Base-by-base conservation (phyloP, 2,329 filamentous ascomycete genomes). In the Paraconiothyrium sp. region DNA sequence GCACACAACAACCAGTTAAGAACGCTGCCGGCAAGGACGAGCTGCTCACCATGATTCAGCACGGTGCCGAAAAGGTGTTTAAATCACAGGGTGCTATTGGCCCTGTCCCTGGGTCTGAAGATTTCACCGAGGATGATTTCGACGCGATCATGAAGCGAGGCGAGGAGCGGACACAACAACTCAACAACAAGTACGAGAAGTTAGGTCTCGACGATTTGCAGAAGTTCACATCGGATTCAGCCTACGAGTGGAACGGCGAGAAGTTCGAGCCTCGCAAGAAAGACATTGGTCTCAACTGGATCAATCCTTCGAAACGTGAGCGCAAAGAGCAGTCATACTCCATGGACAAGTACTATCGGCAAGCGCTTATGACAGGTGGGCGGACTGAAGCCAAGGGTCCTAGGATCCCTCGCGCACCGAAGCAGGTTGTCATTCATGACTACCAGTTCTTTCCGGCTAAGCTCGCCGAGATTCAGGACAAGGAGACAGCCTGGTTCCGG, bases 191-290 rank as follows among this genome's bases (percentile, higher is more conserved):
- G 79, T 99, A 98, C 72, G 95, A 98, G 78, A 97, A 97, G 77
- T 89, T 99, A 44, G 95, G 96, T 66, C 91, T 99, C 34, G 95
- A 99, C 76, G 95, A 99, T 69, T 82, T 99, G 47, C 95, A 99
- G 76, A 98, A 98, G 75, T 99, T 99, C 79, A 95, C 91, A 1
- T 97, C 94, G 0, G 95, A 99, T 72, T 97, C 93, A 58, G 94
- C 96, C 0, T 99, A 99, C 73, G 95, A 98, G 76, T 99, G 96
- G 96, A 99, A 99, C 67, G 95, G 95, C 50, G 90, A 98, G 80
- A 94, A 94, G 72, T 99, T 99, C 77, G 92, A 93, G 57, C 92
- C 91, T 61, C 88, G 90, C 20, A 82, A 81, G 75, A 96, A 96
- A 82, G 93, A 97, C 54, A 92, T 97, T 65, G 93, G 92, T 52